Base-by-base conservation (phyloP, 345 rosid genomes). In the Arabis alpina region DNA sequence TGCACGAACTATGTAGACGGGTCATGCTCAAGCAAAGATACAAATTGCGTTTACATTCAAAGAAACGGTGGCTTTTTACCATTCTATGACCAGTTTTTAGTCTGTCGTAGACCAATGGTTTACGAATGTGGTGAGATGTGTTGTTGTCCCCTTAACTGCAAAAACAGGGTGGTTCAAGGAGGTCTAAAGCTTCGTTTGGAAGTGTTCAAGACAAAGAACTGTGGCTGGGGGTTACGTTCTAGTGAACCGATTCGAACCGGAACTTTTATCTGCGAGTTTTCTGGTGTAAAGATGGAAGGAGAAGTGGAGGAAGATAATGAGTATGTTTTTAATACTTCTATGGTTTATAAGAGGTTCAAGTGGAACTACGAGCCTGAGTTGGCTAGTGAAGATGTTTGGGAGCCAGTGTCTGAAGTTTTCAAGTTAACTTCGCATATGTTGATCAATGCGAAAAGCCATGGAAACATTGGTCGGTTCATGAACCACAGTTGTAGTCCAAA, bases 401-500 rank as follows among this genome's bases (percentile, higher is more conserved):
- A 61, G 47, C 77, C 50, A 45, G 75, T 73, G 19, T n/a, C 58
- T 11, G 70, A 66, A 70, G 43, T 56, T 54, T 68, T 27, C 28
- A 57, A 76, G 3, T 28, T 91, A 43, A 86, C 88, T 10, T 80
- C 25, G 37, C 83, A 84, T 6, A 57, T 88, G 11, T 54, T 85
- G 59, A 83, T 88, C 14, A 80, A 69, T 53, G 89, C 91, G 0
- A 88, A 73, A 53, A 67, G 68, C 15, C 13, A 10, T 59, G 98
- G 90, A 4, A 93, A 93, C 57, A 85, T 91, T 9, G 86, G 88
- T 15, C 80, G 96, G 32, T 89, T 92, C 73, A 86, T 92, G 85
- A 92, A 89, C 65, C 96, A 92, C 8, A 48, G 94, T 68, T 91
- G 94, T 6, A 5, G 5, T 32, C 6, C 36, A 2, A 64, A 64